Conservation (phyloP, 2,329 filamentous ascomycete genomes). For the Akanthomyces uredinophilus region DNA sequence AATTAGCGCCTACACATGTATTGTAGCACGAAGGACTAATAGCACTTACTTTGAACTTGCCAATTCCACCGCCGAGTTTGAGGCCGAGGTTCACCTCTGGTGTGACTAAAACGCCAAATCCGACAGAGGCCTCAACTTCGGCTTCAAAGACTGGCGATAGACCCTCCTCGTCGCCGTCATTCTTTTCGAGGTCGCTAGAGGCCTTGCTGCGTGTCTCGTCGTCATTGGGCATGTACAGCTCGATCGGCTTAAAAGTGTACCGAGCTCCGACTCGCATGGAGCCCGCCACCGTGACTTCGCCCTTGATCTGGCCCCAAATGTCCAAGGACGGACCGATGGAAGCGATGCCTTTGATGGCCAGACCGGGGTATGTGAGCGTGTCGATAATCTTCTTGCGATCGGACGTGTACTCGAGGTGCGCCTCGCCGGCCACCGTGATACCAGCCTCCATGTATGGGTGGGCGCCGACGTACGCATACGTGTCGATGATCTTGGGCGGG, state of each 20-base stretch:
- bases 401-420: not conserved
- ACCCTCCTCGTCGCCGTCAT: not conserved
- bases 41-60: not conserved
- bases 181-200: not conserved
- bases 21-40: no score
- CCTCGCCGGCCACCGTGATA: constrained; percentile 15
- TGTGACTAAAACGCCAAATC: constrained; percentile 1
- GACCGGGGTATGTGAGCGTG: constrained; percentile 16
- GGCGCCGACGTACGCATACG: constrained; percentile 15
- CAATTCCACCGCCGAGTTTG: constrained; percentile 9
- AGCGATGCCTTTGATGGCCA: constrained; percentile 18
- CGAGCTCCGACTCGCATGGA: not conserved
- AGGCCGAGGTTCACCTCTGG: constrained; percentile 13
- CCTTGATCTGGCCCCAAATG: constrained; percentile 14
- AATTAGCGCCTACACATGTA: not conserved
- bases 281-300: constrained; percentile 7
- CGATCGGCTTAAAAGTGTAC: not conserved
- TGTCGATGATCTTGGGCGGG: constrained; percentile 14
- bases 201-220: not conserved
- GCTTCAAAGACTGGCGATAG: constrained; percentile 10
- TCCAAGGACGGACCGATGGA: constrained; percentile 19
- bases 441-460: constrained; percentile 10
- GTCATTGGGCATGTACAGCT: not conserved
- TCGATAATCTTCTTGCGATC: constrained; percentile 15
- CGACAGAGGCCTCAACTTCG: constrained; percentile 7